Base-by-base conservation (phyloP, 2,329 filamentous ascomycete species). In the Hymenoscyphus scutula region DNA sequence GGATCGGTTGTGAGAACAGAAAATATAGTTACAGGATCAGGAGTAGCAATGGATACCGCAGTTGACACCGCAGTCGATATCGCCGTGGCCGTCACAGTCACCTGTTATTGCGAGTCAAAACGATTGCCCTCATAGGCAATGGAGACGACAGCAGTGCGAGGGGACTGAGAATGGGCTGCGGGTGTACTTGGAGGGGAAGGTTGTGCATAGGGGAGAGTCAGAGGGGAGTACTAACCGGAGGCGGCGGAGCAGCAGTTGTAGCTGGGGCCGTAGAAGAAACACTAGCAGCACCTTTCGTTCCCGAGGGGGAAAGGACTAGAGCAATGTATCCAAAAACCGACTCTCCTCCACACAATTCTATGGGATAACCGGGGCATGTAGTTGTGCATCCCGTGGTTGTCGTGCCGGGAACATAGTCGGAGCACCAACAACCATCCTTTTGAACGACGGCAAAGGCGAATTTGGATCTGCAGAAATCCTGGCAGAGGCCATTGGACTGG, bases 391-490 rank as follows among this genome's bases (percentile, higher is more conserved):
- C 69, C 37, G 76, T 74, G 25, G 58, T 79, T 73, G 34, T 74
- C 34, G 77, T 66, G 57, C 78, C 78, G 8, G 90, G 90, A 1
- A 81, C 80, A 70, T 87, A 87, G 73, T 92, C 82, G 41, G 88
- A 88, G 74, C 90, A 94, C 89, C 89, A 94, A 73, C 90, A 94
- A 58, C 80, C 75, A 34, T 84, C 78, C 17, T 76, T 80, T 69
- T 91, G 83, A 1, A 92, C 78, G 56, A 94, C 79, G 67, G 88
- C 89, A 65, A 88, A 90, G 45, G 89, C 89, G 67, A 81, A 89
- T 17, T 79, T 68, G 23, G 72, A 70, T 29, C 75, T 69, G 76
- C 90, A 94, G 56, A 81, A 81, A 56, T 83, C 77, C 57, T 79
- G 76, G 73, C 90, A 94, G 13, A 86, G 81, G 32, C 89, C 89